A percentile compares a stretch with the other conserved stretches of the same genome.
phyloP scores from a whole-genome alignment of 2,329 filamentous ascomycete genomes.

The Didymella pomorum region DNA sequence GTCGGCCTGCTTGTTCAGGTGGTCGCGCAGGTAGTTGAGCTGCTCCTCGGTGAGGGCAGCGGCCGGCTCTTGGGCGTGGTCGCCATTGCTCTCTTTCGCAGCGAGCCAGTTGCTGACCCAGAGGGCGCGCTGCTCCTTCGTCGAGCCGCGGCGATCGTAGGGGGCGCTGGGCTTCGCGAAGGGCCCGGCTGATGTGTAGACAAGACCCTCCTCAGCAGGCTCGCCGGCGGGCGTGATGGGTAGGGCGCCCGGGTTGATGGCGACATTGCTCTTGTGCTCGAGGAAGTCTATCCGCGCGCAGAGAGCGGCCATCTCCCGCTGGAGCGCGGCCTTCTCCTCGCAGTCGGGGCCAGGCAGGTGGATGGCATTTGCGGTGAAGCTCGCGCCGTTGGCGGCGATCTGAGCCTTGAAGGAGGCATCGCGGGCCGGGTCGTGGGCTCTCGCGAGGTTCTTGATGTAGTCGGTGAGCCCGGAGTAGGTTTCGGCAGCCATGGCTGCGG shows the following conservation, averaged over 20 bases:
- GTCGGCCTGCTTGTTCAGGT: constrained; percentile 92
- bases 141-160: constrained; percentile 41
- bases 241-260: constrained; percentile 63
- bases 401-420: constrained; percentile 56
- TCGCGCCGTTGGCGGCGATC: constrained; percentile 59
- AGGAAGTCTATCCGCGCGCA: constrained; percentile 80
- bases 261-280: constrained; percentile 75
- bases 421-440: constrained; percentile 54
- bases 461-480: constrained; percentile 49
- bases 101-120: constrained; percentile 63
- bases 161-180: constrained; percentile 45
- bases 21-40: constrained; percentile 83
- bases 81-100: constrained; percentile 61
- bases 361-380: constrained; percentile 63
- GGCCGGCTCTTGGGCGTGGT: constrained; percentile 55
- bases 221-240: constrained; percentile 83
- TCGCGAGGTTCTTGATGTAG: constrained; percentile 59
- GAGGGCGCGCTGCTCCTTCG: constrained; percentile 47
- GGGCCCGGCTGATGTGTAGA: constrained; percentile 52
- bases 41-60: constrained; percentile 78
- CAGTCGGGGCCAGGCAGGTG: constrained; percentile 79
- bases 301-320: constrained; percentile 82
- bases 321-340: constrained; percentile 77
- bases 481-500: constrained; percentile 46
- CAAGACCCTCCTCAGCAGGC: constrained; percentile 64